Conservation (phyloP, 2,329 filamentous ascomycete genomes). For the Hymenoscyphus albidus region DNA sequence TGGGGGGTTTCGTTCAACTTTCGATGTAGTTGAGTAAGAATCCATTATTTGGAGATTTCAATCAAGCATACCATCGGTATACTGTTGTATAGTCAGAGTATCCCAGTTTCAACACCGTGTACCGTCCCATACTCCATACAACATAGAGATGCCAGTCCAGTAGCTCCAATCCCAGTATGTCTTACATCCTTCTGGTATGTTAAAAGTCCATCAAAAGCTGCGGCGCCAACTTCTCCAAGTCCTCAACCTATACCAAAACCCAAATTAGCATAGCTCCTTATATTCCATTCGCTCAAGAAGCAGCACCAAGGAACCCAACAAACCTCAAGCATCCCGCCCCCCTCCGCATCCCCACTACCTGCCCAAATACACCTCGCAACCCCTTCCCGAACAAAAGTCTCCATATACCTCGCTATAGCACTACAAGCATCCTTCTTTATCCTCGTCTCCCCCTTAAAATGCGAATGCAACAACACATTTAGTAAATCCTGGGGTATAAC, state of each 20-base stretch:
- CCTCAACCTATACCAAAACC: conserved; percentile 60
- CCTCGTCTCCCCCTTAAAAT: conserved; percentile 67
- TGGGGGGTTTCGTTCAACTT: no score
- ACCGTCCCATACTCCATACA: background rate
- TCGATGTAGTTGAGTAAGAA: no score
- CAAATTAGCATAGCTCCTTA: background rate
- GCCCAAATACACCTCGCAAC: conserved; percentile 74
- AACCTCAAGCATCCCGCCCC: conserved; percentile 63
- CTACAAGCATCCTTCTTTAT: conserved; percentile 74
- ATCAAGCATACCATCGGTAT: no score
- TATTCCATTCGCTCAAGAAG: background rate
- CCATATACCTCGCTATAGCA: conserved; percentile 78
- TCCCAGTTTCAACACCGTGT: no score
- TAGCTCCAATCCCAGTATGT: background rate
- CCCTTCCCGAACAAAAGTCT: conserved; percentile 86
- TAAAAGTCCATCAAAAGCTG: conserved; percentile 84
- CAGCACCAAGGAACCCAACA: conserved; percentile 29
- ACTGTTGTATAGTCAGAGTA: no score
- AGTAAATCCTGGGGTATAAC: conserved; percentile 69
- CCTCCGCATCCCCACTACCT: conserved; percentile 28
- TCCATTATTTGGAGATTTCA: no score
- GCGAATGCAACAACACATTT: conserved; percentile 71
- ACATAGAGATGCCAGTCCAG: background rate
- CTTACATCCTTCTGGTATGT: conserved; percentile 20
- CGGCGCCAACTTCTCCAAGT: conserved; percentile 82